Evolutionary conservation across 139 green algal species (phyloP).

Genomic region (Chlamydomonas sphaeroides): DNA sequence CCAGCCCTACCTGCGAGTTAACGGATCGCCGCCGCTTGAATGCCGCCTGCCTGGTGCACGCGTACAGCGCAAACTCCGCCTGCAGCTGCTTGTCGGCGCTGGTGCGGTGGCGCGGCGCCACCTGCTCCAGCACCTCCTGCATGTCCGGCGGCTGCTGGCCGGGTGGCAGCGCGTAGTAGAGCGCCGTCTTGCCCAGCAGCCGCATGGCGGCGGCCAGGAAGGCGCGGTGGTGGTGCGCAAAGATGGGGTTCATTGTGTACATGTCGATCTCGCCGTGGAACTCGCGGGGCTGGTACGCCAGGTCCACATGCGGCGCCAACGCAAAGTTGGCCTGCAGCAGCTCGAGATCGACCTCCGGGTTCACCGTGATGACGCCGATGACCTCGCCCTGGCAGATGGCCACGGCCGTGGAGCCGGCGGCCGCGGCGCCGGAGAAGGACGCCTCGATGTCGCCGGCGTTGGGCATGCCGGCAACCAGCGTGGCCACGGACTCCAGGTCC

Average conservation of each 20-base stretch:
- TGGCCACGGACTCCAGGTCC: constrained; percentile 44
- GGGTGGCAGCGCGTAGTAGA: constrained; percentile 69
- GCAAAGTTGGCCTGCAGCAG: constrained; percentile 64
- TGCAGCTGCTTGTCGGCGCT: constrained; percentile 20
- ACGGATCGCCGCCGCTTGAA: constrained; percentile 46
- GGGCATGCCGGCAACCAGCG: constrained; percentile 54
- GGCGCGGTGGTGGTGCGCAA: constrained; percentile 44
- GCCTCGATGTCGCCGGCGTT: constrained; percentile 51
- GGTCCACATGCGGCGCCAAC: constrained; percentile 44
- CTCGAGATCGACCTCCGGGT: constrained; percentile 50
- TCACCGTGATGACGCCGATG: constrained; percentile 62
- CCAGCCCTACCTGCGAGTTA: constrained; percentile 61
- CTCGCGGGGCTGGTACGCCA: constrained; percentile 28
- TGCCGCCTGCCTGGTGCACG: constrained; percentile 53
- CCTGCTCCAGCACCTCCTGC: constrained; percentile 60
- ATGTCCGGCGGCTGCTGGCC: constrained; percentile 63
- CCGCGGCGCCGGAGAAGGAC: constrained; percentile 44
- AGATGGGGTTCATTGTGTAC: constrained; percentile 75
- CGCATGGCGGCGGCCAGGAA: constrained; percentile 49
- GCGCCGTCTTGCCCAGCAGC: constrained; percentile 43
- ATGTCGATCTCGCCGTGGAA: constrained; percentile 65
- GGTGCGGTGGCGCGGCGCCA: constrained; percentile 51
- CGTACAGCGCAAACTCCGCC: constrained; percentile 64
- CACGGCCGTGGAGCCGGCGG: constrained; percentile 45
- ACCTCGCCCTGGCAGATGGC: constrained; percentile 56